Evolutionary conservation across 2,329 filamentous ascomycete species (phyloP), one percentile per base, ranked within the genome.

Genomic region (Diaporthe caulivora): DNA sequence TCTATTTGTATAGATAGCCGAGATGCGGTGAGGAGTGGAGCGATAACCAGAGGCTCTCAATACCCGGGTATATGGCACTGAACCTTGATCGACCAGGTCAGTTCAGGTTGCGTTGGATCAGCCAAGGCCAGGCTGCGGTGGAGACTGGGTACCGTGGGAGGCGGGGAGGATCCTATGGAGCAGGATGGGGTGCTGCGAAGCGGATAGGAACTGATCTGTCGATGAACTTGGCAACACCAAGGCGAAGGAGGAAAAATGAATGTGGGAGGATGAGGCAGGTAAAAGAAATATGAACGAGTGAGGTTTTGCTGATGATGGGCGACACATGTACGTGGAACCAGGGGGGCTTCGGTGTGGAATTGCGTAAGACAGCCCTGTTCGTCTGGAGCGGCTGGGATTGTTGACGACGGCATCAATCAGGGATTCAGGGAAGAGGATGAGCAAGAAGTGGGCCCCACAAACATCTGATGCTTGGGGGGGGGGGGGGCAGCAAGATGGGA

Each of bases 361-460:
- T 65, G 62, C 62, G 62, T 37, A 65, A 65, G 62, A 51, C 62
- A 49, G 42, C 18, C 44, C 60, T 26, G 57, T 60, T 60, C 37
- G 60, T 65, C 44, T 65, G 21, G 40, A 47, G 44, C 29, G 60
- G 29, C 60, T 49, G 60, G 60, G 29, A 65, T 21, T 49, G 60
- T 65, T 65, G 62, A 51, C 62, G 62, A 65, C 62, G 44, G 44
- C 62, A 51, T 65, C 62, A 26, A 51, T 37, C 62, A 65, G 62
- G 62, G 62, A 49, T 49, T 34, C 62, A 65, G 62, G 62, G 62
- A 65, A 47, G 29, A 47, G 29, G 29, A 37, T 11, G 29, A 51
- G 31, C 29, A 21, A 65, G 62, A 65, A 65, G 62, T 65, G 62
- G 62, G 44, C 62, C 62, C 24, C 5, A n/a, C 29, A 65, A 37